Base-by-base conservation (phyloP, 179 eudicot genomes). In the Heliamphora pulchella region DNA sequence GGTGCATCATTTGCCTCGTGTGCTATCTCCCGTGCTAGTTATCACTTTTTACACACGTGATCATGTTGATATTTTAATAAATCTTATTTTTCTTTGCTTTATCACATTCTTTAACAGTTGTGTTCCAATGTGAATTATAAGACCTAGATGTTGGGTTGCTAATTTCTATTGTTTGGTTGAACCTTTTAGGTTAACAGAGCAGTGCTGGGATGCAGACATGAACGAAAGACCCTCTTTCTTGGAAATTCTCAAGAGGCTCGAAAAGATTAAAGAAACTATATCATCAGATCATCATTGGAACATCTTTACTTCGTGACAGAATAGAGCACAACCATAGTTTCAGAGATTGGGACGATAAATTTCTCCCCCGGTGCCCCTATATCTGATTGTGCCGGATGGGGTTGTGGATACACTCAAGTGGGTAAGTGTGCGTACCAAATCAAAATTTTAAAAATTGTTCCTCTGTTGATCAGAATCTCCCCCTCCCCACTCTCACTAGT, bases 201-300 rank as follows among this genome's bases (percentile, higher is more conserved):
- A 83, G 67, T 94, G 98, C 81, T 94, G 98, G 98, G 91, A 91
- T 48, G 85, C 92, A 77, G 94, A 94, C 85, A 91, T 87, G 91
- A 88, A 86, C 81, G 73, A 84, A 78, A 89, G 98, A 86, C 98
- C 98, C 64, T 81, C 97, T 2, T 94, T 94, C 86, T 85, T 94
- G 87, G 98, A 95, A n/a, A 93, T 95, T 84, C 88, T 95, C 8
- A 91, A 90, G 89, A 87, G 83, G 83, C 97, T 94, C 4, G 98
- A 94, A 65, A 93, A 89, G 85, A 90, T 90, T 2, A 94, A 90
- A 84, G 96, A 90, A 54, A 79, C 68, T 68, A 75, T 86, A 80
- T 88, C 91, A 41, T 55, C 89, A 39, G 98, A 94, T 69, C 92
- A 91, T 81, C 94, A 89, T 76, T 91, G 97, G 98, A 84, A 87